These are phyloP conservation scores for Cryptococcus hybrid DNA, from an alignment of 1,284 basidiomycete species.

Conservation along the genomic window DNA sequence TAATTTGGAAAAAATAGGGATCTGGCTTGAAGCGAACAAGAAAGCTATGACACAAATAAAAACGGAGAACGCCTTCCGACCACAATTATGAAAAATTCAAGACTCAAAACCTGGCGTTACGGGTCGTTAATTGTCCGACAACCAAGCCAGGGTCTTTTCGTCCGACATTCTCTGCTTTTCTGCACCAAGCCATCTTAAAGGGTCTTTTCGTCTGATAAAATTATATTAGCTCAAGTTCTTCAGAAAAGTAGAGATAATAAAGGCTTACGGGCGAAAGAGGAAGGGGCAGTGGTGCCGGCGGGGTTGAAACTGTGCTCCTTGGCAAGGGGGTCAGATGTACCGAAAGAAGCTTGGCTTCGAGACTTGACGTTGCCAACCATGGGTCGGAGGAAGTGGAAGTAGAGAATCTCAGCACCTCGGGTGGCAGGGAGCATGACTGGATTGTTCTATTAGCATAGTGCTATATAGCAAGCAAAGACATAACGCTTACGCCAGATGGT, in stretches of 20 bases:
- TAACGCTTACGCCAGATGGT: constrained; percentile 64
- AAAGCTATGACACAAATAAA: background rate
- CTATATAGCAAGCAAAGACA: background rate
- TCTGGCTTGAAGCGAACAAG: background rate
- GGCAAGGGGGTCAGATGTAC: constrained; percentile 28
- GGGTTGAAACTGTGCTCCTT: constrained; percentile 35
- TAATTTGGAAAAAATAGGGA: too few relatives aligned
- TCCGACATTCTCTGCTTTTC: too few relatives aligned
- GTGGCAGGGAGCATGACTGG: constrained; percentile 47
- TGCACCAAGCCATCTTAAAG: constrained; percentile 20
- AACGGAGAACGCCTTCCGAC: background rate
- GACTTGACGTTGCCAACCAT: constrained; percentile 56
- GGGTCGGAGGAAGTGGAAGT: constrained; percentile 67
- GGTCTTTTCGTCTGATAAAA: constrained; percentile 35
- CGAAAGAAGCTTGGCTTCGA: constrained; percentile 16
- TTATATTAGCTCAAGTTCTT: background rate
- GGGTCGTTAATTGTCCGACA: too few relatives aligned
- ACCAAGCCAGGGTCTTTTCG: too few relatives aligned
- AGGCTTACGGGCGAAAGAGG: constrained; percentile 43
- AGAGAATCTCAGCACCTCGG: constrained; percentile 71
- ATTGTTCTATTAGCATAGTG: background rate
- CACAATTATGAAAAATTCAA: background rate
- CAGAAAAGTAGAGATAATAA: background rate
- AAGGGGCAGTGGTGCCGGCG: constrained; percentile 38
- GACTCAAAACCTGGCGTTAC: too few relatives aligned